phyloP scores from a whole-genome alignment of 106 monocot species.

The Xerophyta viscosa region DNA sequence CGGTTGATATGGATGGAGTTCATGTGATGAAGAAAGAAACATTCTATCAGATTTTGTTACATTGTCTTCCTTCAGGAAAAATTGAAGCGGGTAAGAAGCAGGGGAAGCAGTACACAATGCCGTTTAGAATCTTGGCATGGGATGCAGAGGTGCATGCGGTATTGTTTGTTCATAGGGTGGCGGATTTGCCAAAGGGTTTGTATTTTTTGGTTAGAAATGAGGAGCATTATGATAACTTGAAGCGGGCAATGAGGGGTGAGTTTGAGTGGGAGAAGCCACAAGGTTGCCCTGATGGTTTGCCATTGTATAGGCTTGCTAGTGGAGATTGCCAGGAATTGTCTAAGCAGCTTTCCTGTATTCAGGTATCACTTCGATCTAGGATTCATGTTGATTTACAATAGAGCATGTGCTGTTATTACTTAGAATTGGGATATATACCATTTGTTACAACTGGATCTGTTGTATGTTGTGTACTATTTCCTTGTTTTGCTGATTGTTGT shows the following conservation, averaged over 20 bases:
- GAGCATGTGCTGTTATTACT: too few species aligned
- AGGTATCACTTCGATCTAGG: constrained; percentile 31
- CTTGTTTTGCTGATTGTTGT: too few species aligned
- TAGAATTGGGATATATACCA: too few species aligned
- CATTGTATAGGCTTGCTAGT: constrained; percentile 63
- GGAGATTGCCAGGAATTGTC: constrained; percentile 60
- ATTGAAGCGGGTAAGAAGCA: constrained; percentile 48
- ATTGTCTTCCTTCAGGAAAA: constrained; percentile 85
- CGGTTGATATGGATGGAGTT: constrained; percentile 93
- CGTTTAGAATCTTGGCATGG: constrained; percentile 83
- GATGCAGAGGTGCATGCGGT: constrained; percentile 83
- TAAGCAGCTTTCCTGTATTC: constrained; percentile 78
- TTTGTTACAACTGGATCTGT: too few species aligned
- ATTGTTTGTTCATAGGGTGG: constrained; percentile 86
- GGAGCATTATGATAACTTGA: constrained; percentile 68
- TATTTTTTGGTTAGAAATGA: constrained; percentile 98
- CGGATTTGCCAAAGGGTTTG: constrained; percentile 52
- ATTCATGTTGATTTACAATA: too few species aligned
- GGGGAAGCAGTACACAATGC: constrained; percentile 61
- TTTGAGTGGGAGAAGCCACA: constrained; percentile 90
- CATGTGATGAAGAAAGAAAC: constrained; percentile 62
- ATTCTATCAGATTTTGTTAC: constrained; percentile 89
- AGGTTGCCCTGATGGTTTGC: constrained; percentile 72
- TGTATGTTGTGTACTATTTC: too few species aligned
- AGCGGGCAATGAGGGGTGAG: constrained; percentile 59